Percentiles rank a stretch among this genome's conserved stretches.
Evolutionary conservation across 2,329 filamentous ascomycete genomes (phyloP).

Genomic region (Ophiostoma quercus): DNA sequence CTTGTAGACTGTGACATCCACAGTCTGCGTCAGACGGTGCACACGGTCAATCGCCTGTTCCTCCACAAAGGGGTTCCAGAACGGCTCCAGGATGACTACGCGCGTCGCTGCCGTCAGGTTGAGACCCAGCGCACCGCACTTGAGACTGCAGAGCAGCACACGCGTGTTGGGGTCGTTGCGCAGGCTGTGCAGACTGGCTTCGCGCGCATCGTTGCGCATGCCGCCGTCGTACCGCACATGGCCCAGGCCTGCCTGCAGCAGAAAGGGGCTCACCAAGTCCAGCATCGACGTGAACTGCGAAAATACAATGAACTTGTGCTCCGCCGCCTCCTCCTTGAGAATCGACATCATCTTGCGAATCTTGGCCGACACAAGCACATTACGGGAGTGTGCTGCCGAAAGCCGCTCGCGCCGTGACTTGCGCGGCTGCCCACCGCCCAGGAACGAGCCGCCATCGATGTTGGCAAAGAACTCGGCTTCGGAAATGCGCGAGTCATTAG

Average conservation of each 20-base stretch:
- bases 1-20: conserved; percentile 92
- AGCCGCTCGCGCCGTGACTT: conserved; percentile 16
- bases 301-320: conserved; percentile 98
- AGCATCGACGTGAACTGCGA: conserved; percentile 99
- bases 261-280: conserved; percentile 88
- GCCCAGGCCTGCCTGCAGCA: conserved; percentile 65
- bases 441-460: conserved; percentile 36
- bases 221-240: conserved; percentile 90
- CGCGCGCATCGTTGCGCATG: conserved; percentile 90
- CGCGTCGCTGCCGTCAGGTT: conserved; percentile 91
- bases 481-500: conserved; percentile 34
- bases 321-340: conserved; percentile 66
- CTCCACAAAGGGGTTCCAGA: conserved; percentile 99
- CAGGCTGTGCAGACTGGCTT: conserved; percentile 74
- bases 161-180: conserved; percentile 70
- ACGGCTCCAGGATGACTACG: conserved; percentile 92
- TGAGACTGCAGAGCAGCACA: conserved; percentile 85
- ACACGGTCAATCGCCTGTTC: conserved; percentile 98
- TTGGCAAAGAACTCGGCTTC: conserved; percentile 42
- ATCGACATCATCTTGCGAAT: conserved; percentile 80
- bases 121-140: conserved; percentile 86
- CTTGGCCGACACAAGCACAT: conserved; percentile 72
- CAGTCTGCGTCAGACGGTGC: conserved; percentile 93
- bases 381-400: conserved; percentile 29
- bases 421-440: conserved; percentile 25